Evolutionary conservation across 805 yeast species (phyloP), one percentile per base, ranked within the genome.

Genomic region (Candida cerambycidarum): DNA sequence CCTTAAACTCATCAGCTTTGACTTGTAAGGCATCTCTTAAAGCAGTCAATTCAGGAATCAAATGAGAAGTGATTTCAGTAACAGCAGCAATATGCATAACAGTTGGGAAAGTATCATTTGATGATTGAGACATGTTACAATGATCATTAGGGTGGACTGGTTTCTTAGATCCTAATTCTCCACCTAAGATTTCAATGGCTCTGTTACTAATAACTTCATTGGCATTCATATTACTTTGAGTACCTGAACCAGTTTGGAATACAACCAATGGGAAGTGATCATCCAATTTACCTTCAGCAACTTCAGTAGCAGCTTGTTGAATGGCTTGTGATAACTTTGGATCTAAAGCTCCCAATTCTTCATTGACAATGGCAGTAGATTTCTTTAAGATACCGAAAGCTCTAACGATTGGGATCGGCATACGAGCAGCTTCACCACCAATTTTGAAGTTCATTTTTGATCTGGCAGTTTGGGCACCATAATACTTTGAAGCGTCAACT

Each of bases 81-180:
- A 90, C 97, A 14, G 98, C 97, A 44, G 99, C 97, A 69, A 93
- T 92, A 75, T 93, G 99, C 99, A 93, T 93, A 43, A 92, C 99
- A 28, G 99, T 90, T 55, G 99, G 99, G 86, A 93, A 93, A 42
- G 98, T 93, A 71, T 93, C 99, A 67, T 93, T 93, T 36, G 97
- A 89, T n/a, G 96, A 88, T 73, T 93, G 98, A 14, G 97, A 87
- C 88, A 89, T 90, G 78, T 93, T 93, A 59, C 90, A 95, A 71
- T 93, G 98, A 69, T 93, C 98, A 71, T 93, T 93, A 53, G 99
- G 99, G 71, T 93, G 99, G 43, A 93, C 96, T 24, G 96, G 96
- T 50, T 71, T 77, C 75, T 93, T 93, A 49, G 96, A 83, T 48
- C 99, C 99, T 60, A 85, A 70, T 60, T 75, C 78, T 47, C 98